Evolutionary conservation across 1,284 basidiomycete species (phyloP).

Genomic region (Cutaneotrichosporon mucoides): DNA sequence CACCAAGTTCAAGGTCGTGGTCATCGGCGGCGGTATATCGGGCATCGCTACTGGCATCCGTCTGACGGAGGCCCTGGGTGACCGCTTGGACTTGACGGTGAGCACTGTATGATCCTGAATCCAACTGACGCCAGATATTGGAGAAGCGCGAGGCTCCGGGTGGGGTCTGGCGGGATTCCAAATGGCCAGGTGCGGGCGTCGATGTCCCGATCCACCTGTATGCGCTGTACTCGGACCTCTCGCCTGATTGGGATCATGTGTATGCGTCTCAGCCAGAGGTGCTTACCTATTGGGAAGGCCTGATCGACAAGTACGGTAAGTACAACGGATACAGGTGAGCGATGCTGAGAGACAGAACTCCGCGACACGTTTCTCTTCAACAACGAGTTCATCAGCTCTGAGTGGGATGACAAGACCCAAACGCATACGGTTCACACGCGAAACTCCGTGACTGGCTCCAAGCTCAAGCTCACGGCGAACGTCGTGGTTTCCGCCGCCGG

Average conservation of each 20-base stretch:
- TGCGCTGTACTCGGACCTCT: conserved; percentile 24
- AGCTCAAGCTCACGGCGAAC: conserved; percentile 13
- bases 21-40: conserved; percentile 25
- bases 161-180: conserved; percentile 31
- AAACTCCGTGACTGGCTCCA: background rate
- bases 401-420: conserved; percentile 19
- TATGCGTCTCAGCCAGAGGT: conserved; percentile 22
- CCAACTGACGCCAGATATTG: conserved; percentile 16
- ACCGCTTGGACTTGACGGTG: conserved; percentile 18
- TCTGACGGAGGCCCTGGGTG: conserved; percentile 24
- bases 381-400: conserved; percentile 19
- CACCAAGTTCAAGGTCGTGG: conserved; percentile 4
- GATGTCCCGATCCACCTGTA: conserved; percentile 36
- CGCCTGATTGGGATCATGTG: conserved; percentile 12
- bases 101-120: background rate
- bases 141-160: conserved; percentile 24
- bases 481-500: conserved; percentile 32
- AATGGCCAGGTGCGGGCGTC: conserved; percentile 29
- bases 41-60: conserved; percentile 32
- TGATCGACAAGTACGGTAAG: conserved; percentile 16
- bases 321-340: background rate
- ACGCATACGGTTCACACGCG: conserved; percentile 21
- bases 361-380: conserved; percentile 19
- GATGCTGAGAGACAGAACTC: conserved; percentile 8
- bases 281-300: conserved; percentile 24